Evolutionary conservation across 208 protist species (phyloP).

Genomic region (Phytomonas serpens): DNA sequence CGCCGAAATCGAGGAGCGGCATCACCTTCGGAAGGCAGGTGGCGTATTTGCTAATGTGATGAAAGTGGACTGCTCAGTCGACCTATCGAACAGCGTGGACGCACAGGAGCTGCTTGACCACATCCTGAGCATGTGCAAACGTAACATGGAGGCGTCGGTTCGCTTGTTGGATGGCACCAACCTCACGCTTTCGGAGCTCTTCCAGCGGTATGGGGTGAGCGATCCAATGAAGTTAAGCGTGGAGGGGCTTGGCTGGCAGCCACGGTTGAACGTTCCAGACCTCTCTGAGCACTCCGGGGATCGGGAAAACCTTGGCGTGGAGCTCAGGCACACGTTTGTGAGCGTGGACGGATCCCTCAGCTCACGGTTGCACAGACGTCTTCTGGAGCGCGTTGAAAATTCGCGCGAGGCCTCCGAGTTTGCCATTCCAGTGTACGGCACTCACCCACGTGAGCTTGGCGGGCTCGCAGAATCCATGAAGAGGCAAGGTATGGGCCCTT

Average conservation of each 20-base stretch:
- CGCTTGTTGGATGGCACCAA: constrained; percentile 44
- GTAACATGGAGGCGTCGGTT: constrained; percentile 42
- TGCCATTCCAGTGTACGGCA: constrained; percentile 72
- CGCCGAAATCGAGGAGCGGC: constrained; percentile 76
- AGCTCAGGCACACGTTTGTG: constrained; percentile 78
- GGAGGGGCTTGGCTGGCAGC: constrained; percentile 82
- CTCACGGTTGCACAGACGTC: constrained; percentile 39
- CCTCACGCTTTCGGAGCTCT: constrained; percentile 69
- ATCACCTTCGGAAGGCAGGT: constrained; percentile 65
- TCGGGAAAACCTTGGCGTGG: constrained; percentile 38
- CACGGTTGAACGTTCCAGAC: constrained; percentile 9
- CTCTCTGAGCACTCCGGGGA: constrained; percentile 26
- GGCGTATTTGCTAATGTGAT: constrained; percentile 75
- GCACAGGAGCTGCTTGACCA: constrained; percentile 76
- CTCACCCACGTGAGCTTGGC: constrained; percentile 41
- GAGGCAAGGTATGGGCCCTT: constrained; percentile 46
- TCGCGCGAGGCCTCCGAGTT: constrained; percentile 71
- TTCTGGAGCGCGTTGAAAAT: constrained; percentile 46
- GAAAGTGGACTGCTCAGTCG: constrained; percentile 82
- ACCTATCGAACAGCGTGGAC: constrained; percentile 57
- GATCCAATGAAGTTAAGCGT: constrained; percentile 61
- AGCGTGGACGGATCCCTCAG: constrained; percentile 46
- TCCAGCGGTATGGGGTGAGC: constrained; percentile 41
- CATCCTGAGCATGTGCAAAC: constrained; percentile 60
- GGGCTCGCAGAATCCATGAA: constrained; percentile 57